Evolutionary conservation across 169 alveolate species (phyloP), one percentile per base, ranked within the genome.

Genomic region (Plasmodium falciparum): DNA sequence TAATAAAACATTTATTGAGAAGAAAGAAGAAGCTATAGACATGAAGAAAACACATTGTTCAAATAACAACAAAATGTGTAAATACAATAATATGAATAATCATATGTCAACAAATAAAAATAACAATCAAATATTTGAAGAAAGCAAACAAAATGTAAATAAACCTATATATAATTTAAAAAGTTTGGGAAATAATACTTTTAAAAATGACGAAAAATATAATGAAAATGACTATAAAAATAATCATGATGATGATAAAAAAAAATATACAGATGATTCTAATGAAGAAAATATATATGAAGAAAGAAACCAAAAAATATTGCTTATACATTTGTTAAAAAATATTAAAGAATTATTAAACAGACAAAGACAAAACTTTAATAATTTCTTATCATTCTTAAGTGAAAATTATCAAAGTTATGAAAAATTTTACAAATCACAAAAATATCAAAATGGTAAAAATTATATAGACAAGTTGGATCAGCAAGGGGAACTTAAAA

Each of bases 351-450:
- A 83, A 29, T n/a, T 45, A 1, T 56, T 83, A 29, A 33, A 83
- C 45, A 83, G 83, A 69, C 91, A 83, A 72, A 83, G 70, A 22
- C 39, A 47, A 49, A 83, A 69, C 6, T 83, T 83, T 56, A 67
- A 67, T 13, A 69, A 61, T 24, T 83, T 83, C 22, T 29, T 83
- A n/a, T 69, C 91, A 5, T 83, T 69, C 43, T 20, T 83, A 20
- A 83, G 91, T 83, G 91, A 83, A 69, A 52, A 61, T 29, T 83
- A 83, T 69, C 67, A 39, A 11, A 83, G 72, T 6, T 83, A 83
- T 62, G 91, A 83, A 69, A 50, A 58, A 29, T 67, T 56, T 24
- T 0, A 45, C 3, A 43, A n/a, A 2, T 1, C 17, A 20, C 54
- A 33, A 26, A 73, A 54, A 54, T 54, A 54, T 73, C 7, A 17